A percentile compares a stretch with the other conserved stretches of the same genome.
Evolutionary conservation across 345 rosid genomes (phyloP).

Genomic region (Aethionema arabicum): DNA sequence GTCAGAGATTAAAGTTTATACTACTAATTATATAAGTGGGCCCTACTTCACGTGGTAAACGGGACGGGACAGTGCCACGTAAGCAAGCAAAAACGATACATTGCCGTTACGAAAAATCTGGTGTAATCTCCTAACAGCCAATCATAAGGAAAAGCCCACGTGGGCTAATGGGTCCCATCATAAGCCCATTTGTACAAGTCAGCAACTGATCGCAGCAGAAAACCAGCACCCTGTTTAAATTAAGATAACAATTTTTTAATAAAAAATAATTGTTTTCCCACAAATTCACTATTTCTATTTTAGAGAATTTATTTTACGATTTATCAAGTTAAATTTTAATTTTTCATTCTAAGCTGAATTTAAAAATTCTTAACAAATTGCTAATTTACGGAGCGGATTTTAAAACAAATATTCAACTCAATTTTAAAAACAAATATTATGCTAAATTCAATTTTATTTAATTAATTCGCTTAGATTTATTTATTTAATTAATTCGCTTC

Average conservation of each 20-base stretch:
- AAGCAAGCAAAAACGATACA: conserved; percentile 32
- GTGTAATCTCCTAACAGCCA: conserved; percentile 70
- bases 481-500: too few species aligned
- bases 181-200: conserved; percentile 19
- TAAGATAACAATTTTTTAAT: conserved; percentile 28
- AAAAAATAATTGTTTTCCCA: neutral
- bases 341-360: too few species aligned
- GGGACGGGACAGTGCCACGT: conserved; percentile 41
- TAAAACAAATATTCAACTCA: too few species aligned
- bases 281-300: too few species aligned
- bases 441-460: too few species aligned
- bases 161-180: conserved; percentile 49
- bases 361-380: too few species aligned
- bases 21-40: conserved; percentile 16
- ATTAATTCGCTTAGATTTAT: too few species aligned
- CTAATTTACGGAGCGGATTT: too few species aligned
- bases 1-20: neutral
- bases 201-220: conserved; percentile 21
- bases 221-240: conserved; percentile 20
- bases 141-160: conserved; percentile 59
- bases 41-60: conserved; percentile 50
- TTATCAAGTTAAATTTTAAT: too few species aligned
- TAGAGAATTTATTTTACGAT: too few species aligned
- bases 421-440: too few species aligned
- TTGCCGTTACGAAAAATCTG: conserved; percentile 41